Evolutionary conservation across 441 rosid species (phyloP).

Genomic region (Gossypium schwendimanii): DNA sequence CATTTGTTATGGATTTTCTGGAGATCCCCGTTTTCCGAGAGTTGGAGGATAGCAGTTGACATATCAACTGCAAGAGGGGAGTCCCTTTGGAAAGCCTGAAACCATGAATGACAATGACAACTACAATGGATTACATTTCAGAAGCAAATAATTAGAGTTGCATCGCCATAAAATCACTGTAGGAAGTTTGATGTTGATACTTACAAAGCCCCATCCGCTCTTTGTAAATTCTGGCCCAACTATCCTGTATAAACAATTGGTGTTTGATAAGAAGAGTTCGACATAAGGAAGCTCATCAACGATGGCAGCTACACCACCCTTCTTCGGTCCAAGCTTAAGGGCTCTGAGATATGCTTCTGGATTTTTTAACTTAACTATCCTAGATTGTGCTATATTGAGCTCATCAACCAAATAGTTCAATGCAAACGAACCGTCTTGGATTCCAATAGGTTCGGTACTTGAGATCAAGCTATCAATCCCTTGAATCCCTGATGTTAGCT

Average conservation of each 20-base stretch:
- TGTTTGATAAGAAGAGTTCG: slow-evolving; percentile 62
- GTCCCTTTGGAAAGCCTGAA: slow-evolving; percentile 87
- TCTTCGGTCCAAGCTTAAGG: slow-evolving; percentile 56
- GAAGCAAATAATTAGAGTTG: not conserved
- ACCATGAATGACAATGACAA: not conserved
- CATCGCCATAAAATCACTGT: not conserved
- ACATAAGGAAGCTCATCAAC: slow-evolving; percentile 89
- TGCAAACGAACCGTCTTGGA: slow-evolving; percentile 86
- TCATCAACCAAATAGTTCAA: slow-evolving; percentile 64
- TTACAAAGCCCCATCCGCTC: slow-evolving; percentile 97
- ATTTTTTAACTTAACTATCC: slow-evolving; percentile 45
- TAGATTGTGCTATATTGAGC: slow-evolving; percentile 68
- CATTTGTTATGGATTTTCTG: slow-evolving; percentile 74
- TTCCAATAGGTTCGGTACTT: slow-evolving; percentile 64
- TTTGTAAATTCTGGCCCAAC: slow-evolving; percentile 90
- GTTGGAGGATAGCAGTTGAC: slow-evolving; percentile 81
- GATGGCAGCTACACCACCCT: slow-evolving; percentile 82
- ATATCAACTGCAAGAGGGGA: slow-evolving; percentile 87
- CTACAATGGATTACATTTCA: not conserved
- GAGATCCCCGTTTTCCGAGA: slow-evolving; percentile 83
- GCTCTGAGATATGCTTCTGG: slow-evolving; percentile 47
- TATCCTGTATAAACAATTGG: slow-evolving; percentile 59
- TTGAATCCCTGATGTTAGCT: slow-evolving; percentile 63
- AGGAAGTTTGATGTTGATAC: slow-evolving; percentile 23
- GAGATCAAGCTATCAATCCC: slow-evolving; percentile 73